Conservation (phyloP, 2,329 filamentous ascomycete genomes). For the Colletotrichum aenigma region DNA sequence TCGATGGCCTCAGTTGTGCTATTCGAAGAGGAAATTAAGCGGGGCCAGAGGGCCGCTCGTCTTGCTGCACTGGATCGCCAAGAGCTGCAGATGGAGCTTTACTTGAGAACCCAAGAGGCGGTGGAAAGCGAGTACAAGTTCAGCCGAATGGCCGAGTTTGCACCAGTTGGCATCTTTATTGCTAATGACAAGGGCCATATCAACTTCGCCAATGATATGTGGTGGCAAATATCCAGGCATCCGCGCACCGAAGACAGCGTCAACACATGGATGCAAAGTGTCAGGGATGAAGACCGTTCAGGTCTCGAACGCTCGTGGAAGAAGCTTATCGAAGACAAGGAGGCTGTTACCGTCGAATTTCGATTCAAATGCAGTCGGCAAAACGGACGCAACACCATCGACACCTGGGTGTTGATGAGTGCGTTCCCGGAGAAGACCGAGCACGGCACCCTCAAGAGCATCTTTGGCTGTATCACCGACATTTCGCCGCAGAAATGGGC, state of each 20-base stretch:
- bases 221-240: slow-evolving; percentile 73
- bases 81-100: slow-evolving; percentile 77
- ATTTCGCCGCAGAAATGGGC: slow-evolving; percentile 88
- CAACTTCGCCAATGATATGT: slow-evolving; percentile 83
- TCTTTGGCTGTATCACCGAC: slow-evolving; percentile 83
- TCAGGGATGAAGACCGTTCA: slow-evolving; percentile 68
- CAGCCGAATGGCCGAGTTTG: slow-evolving; percentile 83
- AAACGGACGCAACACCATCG: slow-evolving; percentile 62
- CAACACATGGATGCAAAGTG: slow-evolving; percentile 74
- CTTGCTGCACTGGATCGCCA: slow-evolving; percentile 78
- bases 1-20: slow-evolving; percentile 82
- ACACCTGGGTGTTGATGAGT: slow-evolving; percentile 80
- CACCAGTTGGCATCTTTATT: slow-evolving; percentile 85
- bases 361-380: slow-evolving; percentile 74
- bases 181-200: slow-evolving; percentile 74
- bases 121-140: slow-evolving; percentile 78
- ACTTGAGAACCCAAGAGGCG: slow-evolving; percentile 65
- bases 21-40: slow-evolving; percentile 82
- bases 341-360: slow-evolving; percentile 73
- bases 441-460: slow-evolving; percentile 70
- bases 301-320: slow-evolving; percentile 66
- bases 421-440: slow-evolving; percentile 74
- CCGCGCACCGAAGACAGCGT: slow-evolving; percentile 62
- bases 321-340: slow-evolving; percentile 63
- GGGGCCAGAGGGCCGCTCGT: slow-evolving; percentile 74